Evolutionary conservation across 2,329 filamentous ascomycete genomes (phyloP).

Genomic region (Penicillium freii): DNA sequence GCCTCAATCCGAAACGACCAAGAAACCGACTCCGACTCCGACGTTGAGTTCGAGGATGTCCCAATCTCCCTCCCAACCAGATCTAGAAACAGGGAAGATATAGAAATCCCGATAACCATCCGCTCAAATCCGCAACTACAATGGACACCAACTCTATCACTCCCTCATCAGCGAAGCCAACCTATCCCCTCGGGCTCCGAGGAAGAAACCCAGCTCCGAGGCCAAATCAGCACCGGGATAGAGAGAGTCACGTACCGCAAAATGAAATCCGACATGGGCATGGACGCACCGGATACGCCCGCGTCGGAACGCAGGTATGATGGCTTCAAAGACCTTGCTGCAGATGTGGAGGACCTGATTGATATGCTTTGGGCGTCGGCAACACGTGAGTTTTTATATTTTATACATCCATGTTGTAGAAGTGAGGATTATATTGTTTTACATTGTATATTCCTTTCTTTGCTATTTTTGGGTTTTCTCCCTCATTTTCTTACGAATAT

Average conservation of each 20-base stretch:
- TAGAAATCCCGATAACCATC: background rate
- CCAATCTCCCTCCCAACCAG: constrained; percentile 3
- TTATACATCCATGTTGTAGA: background rate
- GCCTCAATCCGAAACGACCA: background rate
- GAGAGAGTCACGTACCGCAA: constrained; percentile 22
- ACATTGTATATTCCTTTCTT: background rate
- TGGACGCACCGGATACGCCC: constrained; percentile 28
- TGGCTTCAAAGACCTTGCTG: constrained; percentile 67
- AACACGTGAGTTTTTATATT: constrained; percentile 64
- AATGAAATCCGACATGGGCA: constrained; percentile 42
- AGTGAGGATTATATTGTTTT: background rate
- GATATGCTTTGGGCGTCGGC: constrained; percentile 84
- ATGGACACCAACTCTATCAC: constrained; percentile 33
- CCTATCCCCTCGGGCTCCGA: constrained; percentile 56
- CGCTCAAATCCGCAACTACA: background rate
- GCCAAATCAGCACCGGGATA: constrained; percentile 16
- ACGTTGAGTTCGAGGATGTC: constrained; percentile 26
- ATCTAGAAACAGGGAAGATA: background rate
- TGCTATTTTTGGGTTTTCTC: background rate
- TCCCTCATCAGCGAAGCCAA: constrained; percentile 53
- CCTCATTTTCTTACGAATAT: background rate
- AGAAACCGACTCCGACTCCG: constrained; percentile 19
- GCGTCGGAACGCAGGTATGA: constrained; percentile 52
- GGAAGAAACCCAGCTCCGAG: constrained; percentile 51
- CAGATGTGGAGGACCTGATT: constrained; percentile 70